These are phyloP conservation scores for Plectosphaerella sp. DNA, from an alignment of 2,329 filamentous ascomycete species.

Conservation along the genomic window DNA sequence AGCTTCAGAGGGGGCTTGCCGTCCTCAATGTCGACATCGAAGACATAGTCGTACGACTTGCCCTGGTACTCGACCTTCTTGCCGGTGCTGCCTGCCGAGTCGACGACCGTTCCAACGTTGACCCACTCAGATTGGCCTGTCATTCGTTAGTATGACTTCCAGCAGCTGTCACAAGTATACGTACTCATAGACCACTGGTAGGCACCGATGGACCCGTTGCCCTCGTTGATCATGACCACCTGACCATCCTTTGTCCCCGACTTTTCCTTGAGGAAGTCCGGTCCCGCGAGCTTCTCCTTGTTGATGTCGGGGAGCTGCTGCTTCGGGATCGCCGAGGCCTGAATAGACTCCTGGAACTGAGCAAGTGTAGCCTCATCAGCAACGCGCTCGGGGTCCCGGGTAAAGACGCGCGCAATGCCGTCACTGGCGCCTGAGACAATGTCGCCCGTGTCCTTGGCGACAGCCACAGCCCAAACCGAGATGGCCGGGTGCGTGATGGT, in stretches of 20 bases:
- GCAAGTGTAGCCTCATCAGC: slow-evolving; percentile 65
- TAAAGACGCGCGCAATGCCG: slow-evolving; percentile 79
- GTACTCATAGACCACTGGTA: slow-evolving; percentile 74
- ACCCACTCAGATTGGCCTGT: slow-evolving; percentile 68
- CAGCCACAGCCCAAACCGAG: slow-evolving; percentile 92
- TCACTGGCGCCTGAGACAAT: slow-evolving; percentile 94
- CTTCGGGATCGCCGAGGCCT: slow-evolving; percentile 79
- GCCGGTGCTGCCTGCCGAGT: slow-evolving; percentile 77
- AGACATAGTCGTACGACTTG: slow-evolving; percentile 92
- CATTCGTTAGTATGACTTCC: slow-evolving; percentile 12
- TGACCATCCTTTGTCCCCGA: slow-evolving; percentile 95
- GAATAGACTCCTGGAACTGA: slow-evolving; percentile 78
- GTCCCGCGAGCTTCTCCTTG: slow-evolving; percentile 85
- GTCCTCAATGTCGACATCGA: slow-evolving; percentile 94
- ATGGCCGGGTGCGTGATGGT: slow-evolving; percentile 97
- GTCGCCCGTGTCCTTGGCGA: slow-evolving; percentile 76
- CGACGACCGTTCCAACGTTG: slow-evolving; percentile 90
- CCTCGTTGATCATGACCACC: slow-evolving; percentile 83
- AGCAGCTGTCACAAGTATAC: slow-evolving; percentile 1
- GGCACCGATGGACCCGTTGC: slow-evolving; percentile 76
- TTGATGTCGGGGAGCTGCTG: slow-evolving; percentile 81
- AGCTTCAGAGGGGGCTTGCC: slow-evolving; percentile 88
- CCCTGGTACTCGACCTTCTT: slow-evolving; percentile 74
- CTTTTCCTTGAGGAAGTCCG: slow-evolving; percentile 77
- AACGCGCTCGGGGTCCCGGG: slow-evolving; percentile 61